These are phyloP conservation scores for Cornus controversa DNA, from an alignment of 148 eudicot species.

Conservation along the genomic window DNA sequence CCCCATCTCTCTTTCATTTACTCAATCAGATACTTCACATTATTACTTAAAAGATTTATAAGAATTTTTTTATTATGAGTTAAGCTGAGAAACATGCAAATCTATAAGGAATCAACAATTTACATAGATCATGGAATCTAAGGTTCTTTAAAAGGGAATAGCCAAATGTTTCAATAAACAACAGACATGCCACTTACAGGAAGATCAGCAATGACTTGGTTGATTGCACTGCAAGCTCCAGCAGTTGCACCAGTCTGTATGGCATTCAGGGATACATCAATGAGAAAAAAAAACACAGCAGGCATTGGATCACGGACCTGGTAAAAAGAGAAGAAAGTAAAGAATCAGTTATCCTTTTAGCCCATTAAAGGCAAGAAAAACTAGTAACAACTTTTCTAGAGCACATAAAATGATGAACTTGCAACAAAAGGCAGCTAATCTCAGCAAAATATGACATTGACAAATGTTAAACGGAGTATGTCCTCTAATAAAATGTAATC, in stretches of 20 bases:
- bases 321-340: slow-evolving; percentile 11
- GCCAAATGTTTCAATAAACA: not conserved
- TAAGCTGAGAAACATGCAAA: no score
- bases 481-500: not conserved
- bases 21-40: not conserved
- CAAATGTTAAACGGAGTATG: not conserved
- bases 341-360: not conserved
- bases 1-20: not conserved
- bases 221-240: slow-evolving; percentile 96
- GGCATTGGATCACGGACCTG: slow-evolving; percentile 99
- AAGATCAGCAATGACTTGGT: slow-evolving; percentile 89
- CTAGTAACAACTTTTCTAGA: not conserved
- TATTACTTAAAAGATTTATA: not conserved
- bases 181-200: slow-evolving; percentile 62
- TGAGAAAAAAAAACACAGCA: slow-evolving; percentile 86
- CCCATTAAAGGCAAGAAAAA: not conserved
- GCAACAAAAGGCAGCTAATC: slow-evolving; percentile 1
- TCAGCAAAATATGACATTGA: not conserved
- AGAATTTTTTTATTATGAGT: no score
- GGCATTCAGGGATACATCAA: slow-evolving; percentile 92
- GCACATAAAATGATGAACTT: not conserved
- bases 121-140: not conserved
- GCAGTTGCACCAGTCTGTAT: slow-evolving; percentile 98
- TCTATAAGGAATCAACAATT: not conserved
- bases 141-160: not conserved